Percentiles rank a stretch among this genome's conserved stretches.
These are phyloP conservation scores for Yarrowia keelungensis DNA, from an alignment of 805 yeast species.

Conservation along the genomic window DNA sequence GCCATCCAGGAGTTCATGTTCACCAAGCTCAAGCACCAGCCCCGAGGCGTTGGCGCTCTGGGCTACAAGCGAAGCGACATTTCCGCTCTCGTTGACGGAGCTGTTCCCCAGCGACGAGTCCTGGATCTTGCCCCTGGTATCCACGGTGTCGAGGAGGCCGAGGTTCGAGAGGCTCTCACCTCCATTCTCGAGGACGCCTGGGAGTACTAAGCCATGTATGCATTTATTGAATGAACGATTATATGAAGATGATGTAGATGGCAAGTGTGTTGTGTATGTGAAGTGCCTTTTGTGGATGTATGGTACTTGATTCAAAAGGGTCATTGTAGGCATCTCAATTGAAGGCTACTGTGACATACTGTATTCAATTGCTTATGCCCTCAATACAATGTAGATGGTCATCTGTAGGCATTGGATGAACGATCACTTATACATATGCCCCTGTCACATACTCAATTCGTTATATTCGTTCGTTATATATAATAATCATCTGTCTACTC, in stretches of 20 bases:
- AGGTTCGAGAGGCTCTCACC: slow-evolving; percentile 46
- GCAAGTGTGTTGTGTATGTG: no score
- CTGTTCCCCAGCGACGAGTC: slow-evolving; percentile 53
- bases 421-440: no score
- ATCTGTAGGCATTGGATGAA: no score
- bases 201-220: slow-evolving; percentile 41
- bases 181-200: slow-evolving; percentile 47
- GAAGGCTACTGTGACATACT: no score
- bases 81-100: slow-evolving; percentile 52
- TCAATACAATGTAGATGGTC: no score
- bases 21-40: slow-evolving; percentile 49
- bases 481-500: background rate
- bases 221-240: slow-evolving; percentile 8
- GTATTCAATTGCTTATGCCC: no score
- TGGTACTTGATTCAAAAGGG: no score
- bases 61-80: slow-evolving; percentile 50
- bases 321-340: no score
- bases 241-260: no score
- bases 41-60: slow-evolving; percentile 50
- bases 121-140: slow-evolving; percentile 50
- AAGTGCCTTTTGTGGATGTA: no score
- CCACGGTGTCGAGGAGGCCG: slow-evolving; percentile 46
- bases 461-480: background rate
- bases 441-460: background rate
- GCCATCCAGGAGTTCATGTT: slow-evolving; percentile 50